A percentile compares a stretch with the other conserved stretches of the same genome.
phyloP scores from a whole-genome alignment of 257 asterid species.

The Eustoma russellianum region DNA sequence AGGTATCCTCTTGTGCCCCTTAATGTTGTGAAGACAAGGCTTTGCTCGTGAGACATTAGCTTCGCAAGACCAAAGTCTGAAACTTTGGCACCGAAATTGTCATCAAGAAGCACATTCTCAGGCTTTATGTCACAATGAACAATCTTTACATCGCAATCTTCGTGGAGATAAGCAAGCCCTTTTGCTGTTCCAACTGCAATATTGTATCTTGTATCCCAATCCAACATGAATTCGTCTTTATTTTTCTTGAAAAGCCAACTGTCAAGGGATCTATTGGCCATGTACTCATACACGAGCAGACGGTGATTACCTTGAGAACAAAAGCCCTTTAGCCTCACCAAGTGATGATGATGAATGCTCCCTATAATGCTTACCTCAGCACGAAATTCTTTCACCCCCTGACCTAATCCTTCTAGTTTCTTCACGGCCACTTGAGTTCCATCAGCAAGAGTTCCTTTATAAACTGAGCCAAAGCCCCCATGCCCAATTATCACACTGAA shows the following conservation, averaged over 20 bases:
- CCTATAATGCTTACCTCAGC: conserved; percentile 97
- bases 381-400: conserved; percentile 91
- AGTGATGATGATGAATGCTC: conserved; percentile 83
- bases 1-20: conserved; percentile 95
- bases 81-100: conserved; percentile 60
- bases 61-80: conserved; percentile 86
- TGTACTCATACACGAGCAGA: conserved; percentile 81
- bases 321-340: conserved; percentile 78
- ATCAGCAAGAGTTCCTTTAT: conserved; percentile 61
- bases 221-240: conserved; percentile 51
- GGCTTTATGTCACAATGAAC: conserved; percentile 92
- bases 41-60: conserved; percentile 83
- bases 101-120: conserved; percentile 79
- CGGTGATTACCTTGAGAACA: conserved; percentile 88
- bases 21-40: conserved; percentile 71
- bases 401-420: conserved; percentile 85
- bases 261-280: conserved; percentile 85
- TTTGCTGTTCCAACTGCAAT: conserved; percentile 82
- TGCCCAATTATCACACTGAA: conserved; percentile 79
- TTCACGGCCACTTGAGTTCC: conserved; percentile 78
- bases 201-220: conserved; percentile 63
- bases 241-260: conserved; percentile 75
- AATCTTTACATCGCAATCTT: conserved; percentile 77
- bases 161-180: conserved; percentile 84
- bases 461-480: conserved; percentile 98